These are phyloP conservation scores for Suhomyces terraborum DNA, from an alignment of 1,139 yeast species.

Conservation along the genomic window DNA sequence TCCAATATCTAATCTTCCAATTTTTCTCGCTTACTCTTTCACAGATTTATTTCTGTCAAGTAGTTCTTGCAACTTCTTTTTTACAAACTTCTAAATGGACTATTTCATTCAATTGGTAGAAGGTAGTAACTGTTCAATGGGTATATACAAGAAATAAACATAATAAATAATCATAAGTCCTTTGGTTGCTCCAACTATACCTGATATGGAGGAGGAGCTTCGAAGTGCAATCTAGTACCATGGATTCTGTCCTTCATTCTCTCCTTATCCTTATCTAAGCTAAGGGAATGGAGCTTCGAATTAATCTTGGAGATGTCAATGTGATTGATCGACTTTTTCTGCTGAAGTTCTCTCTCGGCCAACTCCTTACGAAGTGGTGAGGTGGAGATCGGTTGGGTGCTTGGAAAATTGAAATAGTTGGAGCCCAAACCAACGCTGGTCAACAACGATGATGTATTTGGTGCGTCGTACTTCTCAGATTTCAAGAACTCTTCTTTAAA, in stretches of 20 bases:
- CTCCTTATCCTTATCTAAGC: constrained; percentile 14
- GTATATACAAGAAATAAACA: constrained; percentile 11
- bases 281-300: constrained; percentile 22
- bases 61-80: too few species aligned
- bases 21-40: too few species aligned
- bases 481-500: constrained; percentile 7
- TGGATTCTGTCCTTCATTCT: background rate
- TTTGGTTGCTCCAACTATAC: constrained; percentile 3
- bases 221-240: constrained; percentile 10
- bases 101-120: too few species aligned
- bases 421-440: constrained; percentile 42
- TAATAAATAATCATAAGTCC: constrained; percentile 9
- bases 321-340: constrained; percentile 34
- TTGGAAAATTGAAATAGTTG: constrained; percentile 34
- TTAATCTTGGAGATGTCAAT: constrained; percentile 36
- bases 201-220: constrained; percentile 19
- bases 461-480: constrained; percentile 11
- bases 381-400: constrained; percentile 26
- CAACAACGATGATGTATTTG: constrained; percentile 14
- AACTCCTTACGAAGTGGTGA: constrained; percentile 25
- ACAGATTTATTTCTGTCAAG: too few species aligned
- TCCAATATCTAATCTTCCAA: too few species aligned
- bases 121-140: background rate
- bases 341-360: constrained; percentile 16
- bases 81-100: too few species aligned